phyloP scores from a whole-genome alignment of 2,329 filamentous ascomycete species.

The Fusarium solani-melongenae region DNA sequence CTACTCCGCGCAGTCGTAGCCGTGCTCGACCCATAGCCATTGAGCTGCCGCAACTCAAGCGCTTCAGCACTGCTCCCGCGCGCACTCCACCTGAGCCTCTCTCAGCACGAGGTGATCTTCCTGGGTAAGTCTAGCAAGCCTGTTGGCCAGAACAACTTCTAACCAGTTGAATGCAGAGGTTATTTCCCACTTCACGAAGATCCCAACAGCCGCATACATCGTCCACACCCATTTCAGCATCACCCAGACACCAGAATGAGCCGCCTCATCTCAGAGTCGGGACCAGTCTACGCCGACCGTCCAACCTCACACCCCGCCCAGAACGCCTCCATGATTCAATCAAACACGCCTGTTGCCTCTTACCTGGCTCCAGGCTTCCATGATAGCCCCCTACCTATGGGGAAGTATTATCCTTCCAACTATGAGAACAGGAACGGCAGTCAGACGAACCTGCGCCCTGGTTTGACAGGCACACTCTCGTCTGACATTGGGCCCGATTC shows the following conservation, averaged over 20 bases:
- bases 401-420: constrained; percentile 73
- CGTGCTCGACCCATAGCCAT: constrained; percentile 65
- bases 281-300: constrained; percentile 41
- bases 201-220: constrained; percentile 57
- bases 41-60: constrained; percentile 57
- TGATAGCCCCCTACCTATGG: constrained; percentile 62
- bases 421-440: constrained; percentile 59
- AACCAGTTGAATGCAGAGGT: constrained; percentile 54
- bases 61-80: constrained; percentile 52
- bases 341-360: constrained; percentile 60
- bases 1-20: constrained; percentile 34
- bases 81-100: constrained; percentile 61
- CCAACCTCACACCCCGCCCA: constrained; percentile 43
- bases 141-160: neutral
- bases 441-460: constrained; percentile 35
- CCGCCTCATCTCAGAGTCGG: constrained; percentile 49
- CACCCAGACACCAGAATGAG: constrained; percentile 52
- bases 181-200: constrained; percentile 73
- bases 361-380: constrained; percentile 63
- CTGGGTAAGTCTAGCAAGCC: constrained; percentile 59
- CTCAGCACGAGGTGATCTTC: constrained; percentile 68
- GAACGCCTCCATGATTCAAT: constrained; percentile 29
- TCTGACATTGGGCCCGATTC: constrained; percentile 51
- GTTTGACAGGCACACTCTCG: constrained; percentile 44
- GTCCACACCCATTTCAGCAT: constrained; percentile 63